A percentile compares a stretch with the other conserved stretches of the same genome.
Conservation (phyloP, 495 filamentous ascomycete genomes). For the Astrothelium subdiscretum region DNA sequence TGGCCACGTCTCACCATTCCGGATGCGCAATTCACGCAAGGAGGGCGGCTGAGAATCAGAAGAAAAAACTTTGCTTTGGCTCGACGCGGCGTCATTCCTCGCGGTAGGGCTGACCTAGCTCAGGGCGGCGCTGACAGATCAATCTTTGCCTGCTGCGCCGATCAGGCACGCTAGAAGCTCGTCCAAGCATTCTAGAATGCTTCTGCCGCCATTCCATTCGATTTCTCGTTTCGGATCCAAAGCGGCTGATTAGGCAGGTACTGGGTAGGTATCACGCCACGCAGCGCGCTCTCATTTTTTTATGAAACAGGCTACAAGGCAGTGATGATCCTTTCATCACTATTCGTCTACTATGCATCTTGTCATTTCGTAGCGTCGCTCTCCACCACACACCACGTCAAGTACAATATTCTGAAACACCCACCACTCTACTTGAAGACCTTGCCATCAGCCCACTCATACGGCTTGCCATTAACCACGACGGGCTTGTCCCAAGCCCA, state of each 20-base stretch:
- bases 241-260: no score
- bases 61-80: neutral
- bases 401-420: neutral
- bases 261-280: no score
- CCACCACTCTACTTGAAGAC: constrained; percentile 79
- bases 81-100: neutral
- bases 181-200: neutral
- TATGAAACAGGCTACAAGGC: neutral
- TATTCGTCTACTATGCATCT: neutral
- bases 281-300: neutral
- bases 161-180: neutral
- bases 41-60: neutral
- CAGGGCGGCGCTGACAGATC: no score
- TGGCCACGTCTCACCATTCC: neutral
- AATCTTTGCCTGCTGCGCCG: no score
- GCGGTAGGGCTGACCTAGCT: neutral
- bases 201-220: neutral
- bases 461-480: constrained; percentile 68
- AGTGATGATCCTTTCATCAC: neutral
- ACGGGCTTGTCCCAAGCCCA: constrained; percentile 86
- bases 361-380: neutral
- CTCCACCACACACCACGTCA: neutral
- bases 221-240: neutral
- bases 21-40: neutral
- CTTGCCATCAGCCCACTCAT: constrained; percentile 73